Percentiles rank a stretch among this genome's conserved stretches.
Conservation (phyloP, 2,329 filamentous ascomycete species). For the Aspergillus costaricaensis region DNA sequence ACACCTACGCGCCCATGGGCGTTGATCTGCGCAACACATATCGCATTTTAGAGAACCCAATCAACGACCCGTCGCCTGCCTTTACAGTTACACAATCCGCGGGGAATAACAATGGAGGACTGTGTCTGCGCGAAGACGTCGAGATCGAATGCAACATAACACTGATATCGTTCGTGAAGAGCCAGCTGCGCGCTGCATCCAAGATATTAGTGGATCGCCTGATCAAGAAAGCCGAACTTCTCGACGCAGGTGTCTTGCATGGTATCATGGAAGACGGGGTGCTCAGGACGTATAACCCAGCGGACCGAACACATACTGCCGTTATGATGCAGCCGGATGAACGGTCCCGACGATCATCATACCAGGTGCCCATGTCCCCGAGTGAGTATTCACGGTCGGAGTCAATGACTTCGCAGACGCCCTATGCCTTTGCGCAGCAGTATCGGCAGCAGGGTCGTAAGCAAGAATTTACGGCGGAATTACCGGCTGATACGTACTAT, state of each 20-base stretch:
- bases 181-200: conserved; percentile 77
- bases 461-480: not conserved
- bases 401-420: not conserved
- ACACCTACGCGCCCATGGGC: conserved; percentile 79
- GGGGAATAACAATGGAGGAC: conserved; percentile 57
- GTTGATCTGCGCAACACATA: conserved; percentile 78
- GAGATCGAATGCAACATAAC: conserved; percentile 79
- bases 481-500: conserved; percentile 5
- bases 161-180: conserved; percentile 75
- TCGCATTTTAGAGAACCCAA: conserved; percentile 69
- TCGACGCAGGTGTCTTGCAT: conserved; percentile 27
- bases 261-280: conserved; percentile 5
- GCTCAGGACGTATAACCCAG: conserved; percentile 10
- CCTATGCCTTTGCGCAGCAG: not conserved
- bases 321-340: not conserved
- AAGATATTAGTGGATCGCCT: conserved; percentile 68
- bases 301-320: not conserved
- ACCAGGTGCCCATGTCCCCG: conserved; percentile 4
- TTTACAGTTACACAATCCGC: no score
- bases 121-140: conserved; percentile 84
- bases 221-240: conserved; percentile 52
- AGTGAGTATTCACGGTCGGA: not conserved
- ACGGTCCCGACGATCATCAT: not conserved
- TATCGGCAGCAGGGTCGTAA: not conserved
- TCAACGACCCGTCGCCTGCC: conserved; percentile 45